phyloP scores from a whole-genome alignment of 306 rosid genomes.

The Corylus americana region DNA sequence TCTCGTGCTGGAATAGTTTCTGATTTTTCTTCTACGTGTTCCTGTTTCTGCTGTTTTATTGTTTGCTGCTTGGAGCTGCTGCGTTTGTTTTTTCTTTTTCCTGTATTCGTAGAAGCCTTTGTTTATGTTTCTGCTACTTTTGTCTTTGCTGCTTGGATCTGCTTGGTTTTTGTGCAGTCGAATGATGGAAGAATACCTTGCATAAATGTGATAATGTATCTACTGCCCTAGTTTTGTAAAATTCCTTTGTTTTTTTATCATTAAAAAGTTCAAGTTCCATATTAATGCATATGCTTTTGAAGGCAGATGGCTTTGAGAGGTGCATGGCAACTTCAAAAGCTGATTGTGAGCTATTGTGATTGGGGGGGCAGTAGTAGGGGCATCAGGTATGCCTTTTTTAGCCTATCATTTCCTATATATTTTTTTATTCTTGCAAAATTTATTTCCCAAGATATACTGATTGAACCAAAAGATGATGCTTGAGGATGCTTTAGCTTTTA shows the following conservation, averaged over 20 bases:
- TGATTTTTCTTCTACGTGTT: too few species aligned
- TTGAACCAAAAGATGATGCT: background rate
- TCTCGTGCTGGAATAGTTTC: too few species aligned
- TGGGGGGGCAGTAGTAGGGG: constrained; percentile 99
- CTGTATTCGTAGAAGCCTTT: too few species aligned
- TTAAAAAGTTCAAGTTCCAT: background rate
- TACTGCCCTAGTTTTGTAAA: too few species aligned
- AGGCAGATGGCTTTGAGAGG: constrained; percentile 82
- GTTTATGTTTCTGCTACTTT: too few species aligned
- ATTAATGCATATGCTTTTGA: background rate
- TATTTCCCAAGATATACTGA: background rate
- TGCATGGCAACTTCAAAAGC: constrained; percentile 81
- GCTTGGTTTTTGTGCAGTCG: too few species aligned
- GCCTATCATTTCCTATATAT: background rate
- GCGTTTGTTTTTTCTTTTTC: too few species aligned
- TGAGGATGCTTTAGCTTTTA: background rate
- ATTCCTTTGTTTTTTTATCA: background rate
- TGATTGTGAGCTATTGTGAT: constrained; percentile 72
- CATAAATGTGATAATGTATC: too few species aligned
- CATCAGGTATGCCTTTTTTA: constrained; percentile 49
- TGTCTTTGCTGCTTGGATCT: too few species aligned
- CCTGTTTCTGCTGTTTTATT: too few species aligned
- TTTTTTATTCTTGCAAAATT: background rate
- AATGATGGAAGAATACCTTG: too few species aligned
- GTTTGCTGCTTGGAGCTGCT: too few species aligned